A percentile compares a stretch with the other conserved stretches of the same genome.
Conservation (phyloP, 306 rosid species). For the Echinosophora koreensis region DNA sequence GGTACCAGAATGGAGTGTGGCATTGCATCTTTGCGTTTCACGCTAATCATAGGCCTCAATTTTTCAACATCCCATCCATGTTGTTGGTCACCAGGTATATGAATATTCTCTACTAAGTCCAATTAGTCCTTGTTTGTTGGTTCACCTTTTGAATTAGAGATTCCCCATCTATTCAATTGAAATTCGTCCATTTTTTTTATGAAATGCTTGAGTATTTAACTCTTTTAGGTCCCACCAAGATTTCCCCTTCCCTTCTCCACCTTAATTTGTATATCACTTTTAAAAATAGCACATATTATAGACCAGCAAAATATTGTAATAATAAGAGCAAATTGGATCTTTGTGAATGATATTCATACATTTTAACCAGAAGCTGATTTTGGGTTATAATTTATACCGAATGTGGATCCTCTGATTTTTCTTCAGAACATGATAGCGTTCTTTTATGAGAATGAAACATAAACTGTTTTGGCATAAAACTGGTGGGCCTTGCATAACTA, state of each 20-base stretch:
- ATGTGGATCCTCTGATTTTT: slow-evolving; percentile 27
- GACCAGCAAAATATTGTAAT: slow-evolving; percentile 3
- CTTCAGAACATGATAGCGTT: neutral
- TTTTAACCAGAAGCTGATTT: slow-evolving; percentile 36
- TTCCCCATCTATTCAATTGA: neutral
- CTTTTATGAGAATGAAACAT: slow-evolving; percentile 15
- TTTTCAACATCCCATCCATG: slow-evolving; percentile 56
- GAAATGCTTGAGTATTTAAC: neutral
- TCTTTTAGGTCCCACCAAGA: slow-evolving; percentile 26
- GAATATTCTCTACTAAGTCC: neutral
- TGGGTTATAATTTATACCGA: slow-evolving; percentile 24
- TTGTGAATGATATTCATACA: slow-evolving; percentile 15
- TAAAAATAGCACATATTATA: neutral
- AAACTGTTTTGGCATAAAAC: slow-evolving; percentile 2
- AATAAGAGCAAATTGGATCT: slow-evolving; percentile 21
- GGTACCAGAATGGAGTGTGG: slow-evolving; percentile 74
- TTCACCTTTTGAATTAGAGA: slow-evolving; percentile 11
- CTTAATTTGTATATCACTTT: slow-evolving; percentile 15
- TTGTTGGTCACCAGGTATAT: slow-evolving; percentile 64
- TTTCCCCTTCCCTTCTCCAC: neutral
- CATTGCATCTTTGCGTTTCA: slow-evolving; percentile 74
- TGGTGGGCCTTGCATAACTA: slow-evolving; percentile 15
- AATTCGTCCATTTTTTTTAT: neutral
- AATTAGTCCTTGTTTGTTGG: slow-evolving; percentile 9
- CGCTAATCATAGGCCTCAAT: slow-evolving; percentile 50